phyloP scores from a whole-genome alignment of 2,329 filamentous ascomycete species.

The Arthrobotrys entomopaga region DNA sequence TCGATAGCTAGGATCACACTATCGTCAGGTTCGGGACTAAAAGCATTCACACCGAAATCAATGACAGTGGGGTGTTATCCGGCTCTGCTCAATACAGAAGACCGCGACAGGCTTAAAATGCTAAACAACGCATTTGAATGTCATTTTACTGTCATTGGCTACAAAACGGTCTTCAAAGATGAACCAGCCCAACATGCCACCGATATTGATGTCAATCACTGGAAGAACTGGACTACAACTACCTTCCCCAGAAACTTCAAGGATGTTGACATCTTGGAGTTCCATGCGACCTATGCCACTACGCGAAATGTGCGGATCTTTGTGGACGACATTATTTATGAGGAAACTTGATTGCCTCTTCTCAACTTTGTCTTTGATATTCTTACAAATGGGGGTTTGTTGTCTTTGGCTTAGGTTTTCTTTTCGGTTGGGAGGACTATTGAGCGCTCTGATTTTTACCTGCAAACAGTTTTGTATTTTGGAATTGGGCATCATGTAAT shows the following conservation, averaged over 20 bases:
- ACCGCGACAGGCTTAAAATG: conserved; percentile 7
- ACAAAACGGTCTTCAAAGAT: conserved; percentile 11
- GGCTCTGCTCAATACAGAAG: neutral
- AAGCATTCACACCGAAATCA: conserved; percentile 11
- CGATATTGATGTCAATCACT: conserved; percentile 1
- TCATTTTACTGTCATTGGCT: conserved; percentile 39
- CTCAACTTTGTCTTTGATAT: neutral
- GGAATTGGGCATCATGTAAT: too few species aligned
- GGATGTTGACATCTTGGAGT: conserved; percentile 32
- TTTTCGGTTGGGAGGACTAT: neutral
- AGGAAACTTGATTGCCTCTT: conserved; percentile 5
- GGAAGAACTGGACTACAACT: conserved; percentile 14
- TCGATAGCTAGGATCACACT: conserved; percentile 7
- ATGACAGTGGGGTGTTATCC: conserved; percentile 24
- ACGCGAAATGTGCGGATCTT: conserved; percentile 34
- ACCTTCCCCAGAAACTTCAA: conserved; percentile 36
- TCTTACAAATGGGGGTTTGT: neutral
- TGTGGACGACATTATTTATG: conserved; percentile 30
- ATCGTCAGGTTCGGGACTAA: neutral
- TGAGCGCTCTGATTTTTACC: too few species aligned
- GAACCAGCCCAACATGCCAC: conserved; percentile 34
- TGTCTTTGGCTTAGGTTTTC: neutral
- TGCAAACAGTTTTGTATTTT: too few species aligned
- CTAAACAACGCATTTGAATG: conserved; percentile 23
- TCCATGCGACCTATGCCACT: conserved; percentile 36